These are phyloP conservation scores for Malus hybrid DNA, from an alignment of 331 rosid species.

Conservation along the genomic window DNA sequence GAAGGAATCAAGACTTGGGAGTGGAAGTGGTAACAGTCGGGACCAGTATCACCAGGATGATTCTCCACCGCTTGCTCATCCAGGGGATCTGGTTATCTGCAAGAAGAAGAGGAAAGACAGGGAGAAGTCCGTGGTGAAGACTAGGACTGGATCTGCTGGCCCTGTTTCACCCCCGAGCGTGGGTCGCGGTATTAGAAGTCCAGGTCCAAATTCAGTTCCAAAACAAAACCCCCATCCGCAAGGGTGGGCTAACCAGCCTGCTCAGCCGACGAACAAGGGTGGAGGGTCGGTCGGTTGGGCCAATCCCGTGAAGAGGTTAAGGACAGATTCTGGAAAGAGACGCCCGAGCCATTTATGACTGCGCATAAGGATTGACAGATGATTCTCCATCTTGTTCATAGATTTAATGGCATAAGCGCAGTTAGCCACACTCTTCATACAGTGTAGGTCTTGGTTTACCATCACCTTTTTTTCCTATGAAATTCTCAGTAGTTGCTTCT, in stretches of 20 bases:
- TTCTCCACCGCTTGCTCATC: slow-evolving; percentile 69
- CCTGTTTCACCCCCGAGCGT: slow-evolving; percentile 74
- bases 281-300: slow-evolving; percentile 86
- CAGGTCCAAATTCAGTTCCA: slow-evolving; percentile 40
- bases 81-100: slow-evolving; percentile 95
- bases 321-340: slow-evolving; percentile 97
- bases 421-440: slow-evolving; percentile 41
- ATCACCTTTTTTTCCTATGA: slow-evolving; percentile 10
- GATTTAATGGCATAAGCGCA: slow-evolving; percentile 35
- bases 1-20: slow-evolving; percentile 65
- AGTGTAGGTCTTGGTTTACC: slow-evolving; percentile 23
- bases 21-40: slow-evolving; percentile 41
- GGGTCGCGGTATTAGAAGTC: slow-evolving; percentile 57
- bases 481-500: slow-evolving; percentile 8
- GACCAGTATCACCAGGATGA: slow-evolving; percentile 65
- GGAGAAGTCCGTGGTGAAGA: slow-evolving; percentile 64
- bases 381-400: slow-evolving; percentile 22
- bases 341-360: slow-evolving; percentile 77
- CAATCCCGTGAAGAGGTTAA: slow-evolving; percentile 82
- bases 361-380: slow-evolving; percentile 17
- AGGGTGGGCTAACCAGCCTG: slow-evolving; percentile 61
- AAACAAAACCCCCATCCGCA: slow-evolving; percentile 52
- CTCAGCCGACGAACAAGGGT: slow-evolving; percentile 47
- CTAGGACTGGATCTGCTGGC: slow-evolving; percentile 54
- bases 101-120: slow-evolving; percentile 96